These are phyloP conservation scores for Candida schatavii DNA, from an alignment of 805 yeast genomes.

Conservation along the genomic window DNA sequence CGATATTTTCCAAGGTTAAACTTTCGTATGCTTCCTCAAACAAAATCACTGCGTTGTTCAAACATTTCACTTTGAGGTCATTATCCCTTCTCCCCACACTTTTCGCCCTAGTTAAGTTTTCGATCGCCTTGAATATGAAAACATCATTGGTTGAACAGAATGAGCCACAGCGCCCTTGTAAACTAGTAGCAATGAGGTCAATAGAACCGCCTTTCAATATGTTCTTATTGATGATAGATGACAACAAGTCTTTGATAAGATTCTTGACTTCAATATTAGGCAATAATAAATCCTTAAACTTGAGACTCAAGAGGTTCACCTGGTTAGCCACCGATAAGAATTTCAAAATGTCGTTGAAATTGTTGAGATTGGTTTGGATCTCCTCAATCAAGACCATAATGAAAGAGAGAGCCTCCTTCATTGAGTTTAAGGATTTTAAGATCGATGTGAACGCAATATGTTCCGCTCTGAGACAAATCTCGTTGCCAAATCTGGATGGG, in stretches of 20 bases:
- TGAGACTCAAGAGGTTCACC: constrained; percentile 59
- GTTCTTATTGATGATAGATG: constrained; percentile 84
- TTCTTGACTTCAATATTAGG: constrained; percentile 60
- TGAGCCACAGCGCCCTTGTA: constrained; percentile 91
- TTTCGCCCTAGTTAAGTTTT: constrained; percentile 83
- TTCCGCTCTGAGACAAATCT: constrained; percentile 82
- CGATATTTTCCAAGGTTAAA: constrained; percentile 72
- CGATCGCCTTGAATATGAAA: constrained; percentile 88
- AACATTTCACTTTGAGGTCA: constrained; percentile 62
- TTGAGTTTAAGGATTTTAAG: constrained; percentile 66
- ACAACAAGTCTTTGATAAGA: constrained; percentile 79
- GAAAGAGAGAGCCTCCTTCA: constrained; percentile 89
- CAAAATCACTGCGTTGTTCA: constrained; percentile 70
- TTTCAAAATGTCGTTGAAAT: constrained; percentile 64
- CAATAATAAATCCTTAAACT: constrained; percentile 75
- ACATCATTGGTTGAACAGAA: constrained; percentile 95
- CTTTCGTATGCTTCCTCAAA: constrained; percentile 79
- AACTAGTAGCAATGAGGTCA: constrained; percentile 79
- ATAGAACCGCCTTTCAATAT: constrained; percentile 91
- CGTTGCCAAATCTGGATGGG: constrained; percentile 50
- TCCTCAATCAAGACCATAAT: constrained; percentile 79
- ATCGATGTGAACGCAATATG: constrained; percentile 82
- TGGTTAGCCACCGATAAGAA: constrained; percentile 69
- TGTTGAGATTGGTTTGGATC: constrained; percentile 39
- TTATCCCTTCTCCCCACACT: constrained; percentile 68